Conservation (phyloP, 2,329 filamentous ascomycete genomes). For the Xylaria hypoxylon region DNA sequence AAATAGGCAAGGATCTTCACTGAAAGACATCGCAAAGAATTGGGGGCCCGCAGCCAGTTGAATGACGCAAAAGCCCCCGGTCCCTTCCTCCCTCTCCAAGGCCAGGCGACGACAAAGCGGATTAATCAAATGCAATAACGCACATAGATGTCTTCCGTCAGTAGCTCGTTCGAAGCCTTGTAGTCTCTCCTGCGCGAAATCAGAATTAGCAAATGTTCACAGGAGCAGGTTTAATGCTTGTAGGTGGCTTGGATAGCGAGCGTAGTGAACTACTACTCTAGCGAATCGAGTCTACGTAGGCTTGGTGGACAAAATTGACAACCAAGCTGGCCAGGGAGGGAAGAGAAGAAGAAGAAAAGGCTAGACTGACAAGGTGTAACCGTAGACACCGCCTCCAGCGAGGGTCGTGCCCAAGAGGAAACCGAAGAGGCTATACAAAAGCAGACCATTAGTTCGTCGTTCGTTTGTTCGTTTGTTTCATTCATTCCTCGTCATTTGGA, state of each 20-base stretch:
- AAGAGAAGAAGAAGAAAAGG: constrained; percentile 2
- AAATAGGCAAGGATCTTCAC: constrained; percentile 41
- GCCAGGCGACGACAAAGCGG: constrained; percentile 41
- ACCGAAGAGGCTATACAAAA: constrained; percentile 77
- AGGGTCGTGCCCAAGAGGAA: constrained; percentile 88
- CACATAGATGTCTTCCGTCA: constrained; percentile 97
- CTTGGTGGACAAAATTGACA: neutral
- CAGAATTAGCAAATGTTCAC: constrained; percentile 38
- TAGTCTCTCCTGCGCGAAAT: constrained; percentile 74
- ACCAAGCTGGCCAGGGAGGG: neutral
- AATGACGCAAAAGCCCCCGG: constrained; percentile 23
- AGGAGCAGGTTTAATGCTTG: neutral
- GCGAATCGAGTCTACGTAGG: neutral
- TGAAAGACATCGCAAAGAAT: constrained; percentile 43
- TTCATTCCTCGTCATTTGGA: neutral
- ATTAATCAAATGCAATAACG: constrained; percentile 62
- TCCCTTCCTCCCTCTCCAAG: constrained; percentile 29
- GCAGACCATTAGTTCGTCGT: constrained; percentile 6
- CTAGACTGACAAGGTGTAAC: constrained; percentile 75
- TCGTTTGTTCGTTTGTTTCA: neutral
- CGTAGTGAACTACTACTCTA: neutral
- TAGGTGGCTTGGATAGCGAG: neutral
- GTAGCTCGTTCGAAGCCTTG: constrained; percentile 89
- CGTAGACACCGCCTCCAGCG: constrained; percentile 85
- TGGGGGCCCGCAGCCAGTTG: constrained; percentile 28